Base-by-base conservation (phyloP, 495 filamentous ascomycete genomes). In the Recurvomyces mirabilis region DNA sequence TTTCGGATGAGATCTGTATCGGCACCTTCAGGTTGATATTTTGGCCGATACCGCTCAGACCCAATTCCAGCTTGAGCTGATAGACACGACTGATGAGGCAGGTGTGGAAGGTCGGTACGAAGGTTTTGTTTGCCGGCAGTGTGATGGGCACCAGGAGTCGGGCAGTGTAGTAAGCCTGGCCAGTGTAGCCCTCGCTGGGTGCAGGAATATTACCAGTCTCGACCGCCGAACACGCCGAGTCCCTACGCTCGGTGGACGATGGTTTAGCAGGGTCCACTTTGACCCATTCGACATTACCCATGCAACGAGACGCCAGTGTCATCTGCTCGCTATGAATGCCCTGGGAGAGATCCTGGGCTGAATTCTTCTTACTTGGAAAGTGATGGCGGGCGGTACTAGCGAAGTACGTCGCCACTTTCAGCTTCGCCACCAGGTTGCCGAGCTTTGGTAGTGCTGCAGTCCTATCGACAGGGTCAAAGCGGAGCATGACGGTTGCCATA, bases 81-180 rank as follows among this genome's bases (percentile, higher is more conserved):
- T 98, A 96, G 19, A 79, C 64, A 46, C 91, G 79, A 13, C 81
- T 82, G 22, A 82, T 67, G 53, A 94, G 73, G 63, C 91, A 98
- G 41, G 78, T 75, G 64, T 91, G 79, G 65, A 96, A 98, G 14
- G 85, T 87, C 0, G 91, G 93, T 21, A 91, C 62, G 62, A 88
- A 87, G 1, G 76, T 67, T 48, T 79, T 83, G 52, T 73, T 75
- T 9, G 61, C 65, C 0, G 91, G 87, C 1, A 93, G 66, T 0
- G 72, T 67, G 59, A 98, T 64, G 0, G 91, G 87, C 6, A 94
- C 74, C 6, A 81, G 58, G 7, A 95, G 55, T 4, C 65, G 67
- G 1, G 86, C 69, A 1, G 74, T 82, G 64, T 93, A 83, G 58
- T 74, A 82, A 15, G 55, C 54, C 1, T 57, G 53, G 22, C 67